A percentile compares a stretch with the other conserved stretches of the same genome.
phyloP scores from a whole-genome alignment of 768 basidiomycete genomes.

The Tricholoma hemisulphureum region DNA sequence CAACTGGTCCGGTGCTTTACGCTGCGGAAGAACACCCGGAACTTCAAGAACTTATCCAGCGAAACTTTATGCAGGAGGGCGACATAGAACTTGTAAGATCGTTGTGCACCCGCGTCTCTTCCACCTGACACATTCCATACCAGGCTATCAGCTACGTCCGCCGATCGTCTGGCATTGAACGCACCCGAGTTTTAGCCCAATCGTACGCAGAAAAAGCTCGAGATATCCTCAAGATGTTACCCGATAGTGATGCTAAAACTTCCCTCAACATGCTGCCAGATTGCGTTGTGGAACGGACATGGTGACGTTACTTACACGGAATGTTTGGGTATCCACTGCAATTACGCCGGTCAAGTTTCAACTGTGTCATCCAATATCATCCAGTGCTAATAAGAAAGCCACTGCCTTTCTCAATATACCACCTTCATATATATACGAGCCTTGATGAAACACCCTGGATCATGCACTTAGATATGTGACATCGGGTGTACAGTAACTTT shows the following conservation, averaged over 20 bases:
- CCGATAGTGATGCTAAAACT: conserved; percentile 75
- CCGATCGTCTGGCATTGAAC: conserved; percentile 70
- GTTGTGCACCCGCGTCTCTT: background rate
- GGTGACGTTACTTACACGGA: conserved; percentile 36
- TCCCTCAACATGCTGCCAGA: conserved; percentile 76
- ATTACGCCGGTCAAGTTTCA: no score
- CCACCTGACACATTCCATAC: background rate
- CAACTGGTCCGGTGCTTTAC: conserved; percentile 82
- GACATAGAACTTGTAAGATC: conserved; percentile 76
- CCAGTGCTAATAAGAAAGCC: no score
- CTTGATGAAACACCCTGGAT: no score
- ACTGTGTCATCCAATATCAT: no score
- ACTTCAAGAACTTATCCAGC: conserved; percentile 71
- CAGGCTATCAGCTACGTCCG: conserved; percentile 71
- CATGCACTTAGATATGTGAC: no score
- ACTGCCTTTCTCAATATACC: no score
- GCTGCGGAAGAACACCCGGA: conserved; percentile 83
- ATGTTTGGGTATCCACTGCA: no score
- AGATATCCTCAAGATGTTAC: conserved; percentile 65
- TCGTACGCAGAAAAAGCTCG: conserved; percentile 76
- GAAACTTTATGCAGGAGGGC: conserved; percentile 73
- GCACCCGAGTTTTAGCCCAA: conserved; percentile 74
- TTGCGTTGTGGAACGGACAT: conserved; percentile 60
- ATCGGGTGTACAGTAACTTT: no score
- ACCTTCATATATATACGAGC: no score